Evolutionary conservation across 2,329 filamentous ascomycete species (phyloP).

Genomic region (Penicillium sp.): DNA sequence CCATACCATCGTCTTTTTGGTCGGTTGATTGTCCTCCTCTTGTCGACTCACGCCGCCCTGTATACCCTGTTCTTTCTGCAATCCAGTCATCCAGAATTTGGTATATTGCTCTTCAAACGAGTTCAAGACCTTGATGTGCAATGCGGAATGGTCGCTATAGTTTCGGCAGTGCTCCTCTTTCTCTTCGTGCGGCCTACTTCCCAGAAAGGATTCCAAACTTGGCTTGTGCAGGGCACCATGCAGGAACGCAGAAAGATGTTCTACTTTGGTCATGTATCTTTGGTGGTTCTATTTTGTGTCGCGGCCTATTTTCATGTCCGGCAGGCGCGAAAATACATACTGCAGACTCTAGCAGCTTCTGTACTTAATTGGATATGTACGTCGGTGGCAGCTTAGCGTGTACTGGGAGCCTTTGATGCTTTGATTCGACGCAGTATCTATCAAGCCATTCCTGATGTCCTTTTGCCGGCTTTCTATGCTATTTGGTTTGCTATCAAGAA

Average conservation of each 20-base stretch:
- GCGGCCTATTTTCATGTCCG: slow-evolving; percentile 56
- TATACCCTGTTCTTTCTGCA: slow-evolving; percentile 60
- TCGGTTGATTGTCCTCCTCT: slow-evolving; percentile 53
- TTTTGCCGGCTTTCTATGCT: background rate
- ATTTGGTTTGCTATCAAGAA: background rate
- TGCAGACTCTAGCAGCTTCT: slow-evolving; percentile 51
- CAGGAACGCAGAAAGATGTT: slow-evolving; percentile 48
- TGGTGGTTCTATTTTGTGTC: slow-evolving; percentile 51
- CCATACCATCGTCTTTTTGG: slow-evolving; percentile 59
- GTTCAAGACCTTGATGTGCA: slow-evolving; percentile 59
- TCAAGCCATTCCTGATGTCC: background rate
- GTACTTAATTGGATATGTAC: slow-evolving; percentile 42
- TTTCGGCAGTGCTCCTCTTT: slow-evolving; percentile 48
- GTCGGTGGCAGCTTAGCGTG: slow-evolving; percentile 12
- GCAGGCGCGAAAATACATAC: slow-evolving; percentile 55
- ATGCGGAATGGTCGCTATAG: slow-evolving; percentile 53
- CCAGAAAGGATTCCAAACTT: slow-evolving; percentile 14
- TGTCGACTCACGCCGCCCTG: slow-evolving; percentile 53
- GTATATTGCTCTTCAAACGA: slow-evolving; percentile 51
- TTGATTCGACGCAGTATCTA: background rate
- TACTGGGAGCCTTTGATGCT: background rate
- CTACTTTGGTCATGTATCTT: slow-evolving; percentile 55
- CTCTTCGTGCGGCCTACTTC: slow-evolving; percentile 46
- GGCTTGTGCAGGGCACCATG: slow-evolving; percentile 16
- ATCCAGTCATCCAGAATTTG: slow-evolving; percentile 39